Percentiles rank a stretch among this genome's conserved stretches.
phyloP scores from a whole-genome alignment of 2,329 filamentous ascomycete species.

The Xylariales sp. region DNA sequence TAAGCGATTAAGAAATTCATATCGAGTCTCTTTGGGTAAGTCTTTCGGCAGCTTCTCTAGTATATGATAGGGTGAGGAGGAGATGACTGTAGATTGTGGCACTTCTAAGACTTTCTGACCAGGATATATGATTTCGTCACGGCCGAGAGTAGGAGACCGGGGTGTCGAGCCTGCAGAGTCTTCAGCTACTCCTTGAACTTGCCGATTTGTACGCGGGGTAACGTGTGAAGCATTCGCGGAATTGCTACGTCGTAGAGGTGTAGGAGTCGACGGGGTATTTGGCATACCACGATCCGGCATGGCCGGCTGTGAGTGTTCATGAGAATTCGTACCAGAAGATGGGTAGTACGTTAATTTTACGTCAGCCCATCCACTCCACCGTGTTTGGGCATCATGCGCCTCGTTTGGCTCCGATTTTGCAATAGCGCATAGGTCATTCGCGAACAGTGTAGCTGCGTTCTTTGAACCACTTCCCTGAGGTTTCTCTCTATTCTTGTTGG shows the following conservation, averaged over 20 bases:
- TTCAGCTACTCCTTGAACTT: slow-evolving; percentile 56
- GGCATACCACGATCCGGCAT: slow-evolving; percentile 51
- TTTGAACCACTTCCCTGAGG: slow-evolving; percentile 55
- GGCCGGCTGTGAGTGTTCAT: slow-evolving; percentile 43
- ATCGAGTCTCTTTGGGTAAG: slow-evolving; percentile 78
- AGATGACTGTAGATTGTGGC: slow-evolving; percentile 64
- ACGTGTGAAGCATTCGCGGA: slow-evolving; percentile 62
- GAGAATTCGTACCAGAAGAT: slow-evolving; percentile 51
- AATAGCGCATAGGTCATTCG: slow-evolving; percentile 85
- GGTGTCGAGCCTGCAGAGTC: slow-evolving; percentile 56
- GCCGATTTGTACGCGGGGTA: slow-evolving; percentile 50
- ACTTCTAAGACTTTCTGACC: slow-evolving; percentile 74
- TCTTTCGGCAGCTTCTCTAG: slow-evolving; percentile 68
- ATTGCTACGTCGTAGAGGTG: slow-evolving; percentile 76
- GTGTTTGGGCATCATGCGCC: slow-evolving; percentile 44
- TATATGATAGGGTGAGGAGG: slow-evolving; percentile 67
- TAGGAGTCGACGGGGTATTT: slow-evolving; percentile 75
- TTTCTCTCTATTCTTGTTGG: slow-evolving; percentile 82
- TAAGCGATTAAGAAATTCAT: slow-evolving; percentile 86
- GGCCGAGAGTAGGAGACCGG: slow-evolving; percentile 55
- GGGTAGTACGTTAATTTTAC: slow-evolving; percentile 85
- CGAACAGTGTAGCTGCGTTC: slow-evolving; percentile 71
- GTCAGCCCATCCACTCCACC: slow-evolving; percentile 83
- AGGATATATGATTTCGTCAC: slow-evolving; percentile 56
- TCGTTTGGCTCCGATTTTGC: slow-evolving; percentile 66